Percentiles rank a stretch among this genome's conserved stretches.
phyloP scores from a whole-genome alignment of 1,284 basidiomycete genomes.

The Fomitopsis palustris region DNA sequence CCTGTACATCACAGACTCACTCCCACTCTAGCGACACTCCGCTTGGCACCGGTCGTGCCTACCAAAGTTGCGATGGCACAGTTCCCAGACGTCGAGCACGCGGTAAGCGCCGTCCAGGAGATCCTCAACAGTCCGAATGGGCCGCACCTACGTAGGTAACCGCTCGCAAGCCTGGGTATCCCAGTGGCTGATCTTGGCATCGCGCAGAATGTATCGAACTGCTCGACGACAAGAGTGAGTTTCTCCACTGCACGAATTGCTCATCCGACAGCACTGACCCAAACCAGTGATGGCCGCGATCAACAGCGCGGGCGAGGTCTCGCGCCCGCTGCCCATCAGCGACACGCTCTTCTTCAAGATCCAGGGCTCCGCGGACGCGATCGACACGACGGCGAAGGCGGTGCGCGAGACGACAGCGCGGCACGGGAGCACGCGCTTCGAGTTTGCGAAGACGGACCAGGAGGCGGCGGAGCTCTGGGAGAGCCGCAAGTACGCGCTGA shows the following conservation, averaged over 20 bases:
- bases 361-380: constrained; percentile 65
- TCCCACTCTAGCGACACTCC: constrained; percentile 57
- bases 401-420: constrained; percentile 61
- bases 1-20: neutral
- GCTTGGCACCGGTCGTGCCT: constrained; percentile 74
- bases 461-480: constrained; percentile 86
- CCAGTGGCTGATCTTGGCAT: neutral
- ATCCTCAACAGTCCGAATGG: constrained; percentile 69
- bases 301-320: constrained; percentile 59
- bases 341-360: constrained; percentile 92
- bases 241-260: neutral
- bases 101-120: constrained; percentile 75
- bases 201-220: constrained; percentile 76
- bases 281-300: constrained; percentile 74
- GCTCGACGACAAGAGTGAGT: constrained; percentile 66
- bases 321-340: constrained; percentile 61
- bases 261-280: neutral
- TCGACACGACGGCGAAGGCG: constrained; percentile 57
- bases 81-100: constrained; percentile 58
- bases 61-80: constrained; percentile 73
- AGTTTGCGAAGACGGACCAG: constrained; percentile 73
- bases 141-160: constrained; percentile 48
- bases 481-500: constrained; percentile 83
- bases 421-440: constrained; percentile 68
- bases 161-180: neutral